Evolutionary conservation across 192 early-diverging fungal genomes (phyloP).

Genomic region (Coemansia sp.): DNA sequence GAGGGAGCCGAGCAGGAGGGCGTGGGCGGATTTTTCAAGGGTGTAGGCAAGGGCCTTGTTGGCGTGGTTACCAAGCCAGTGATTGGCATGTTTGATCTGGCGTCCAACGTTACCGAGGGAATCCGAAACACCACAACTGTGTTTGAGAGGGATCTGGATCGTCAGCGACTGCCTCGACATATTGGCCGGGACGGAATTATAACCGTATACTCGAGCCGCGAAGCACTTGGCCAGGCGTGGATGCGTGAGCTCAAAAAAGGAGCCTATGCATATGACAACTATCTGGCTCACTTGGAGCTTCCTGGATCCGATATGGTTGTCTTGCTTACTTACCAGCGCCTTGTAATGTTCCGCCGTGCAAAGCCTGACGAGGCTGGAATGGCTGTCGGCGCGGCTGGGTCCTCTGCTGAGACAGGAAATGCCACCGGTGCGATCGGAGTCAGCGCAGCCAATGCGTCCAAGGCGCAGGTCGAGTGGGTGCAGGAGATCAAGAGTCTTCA

Average conservation of each 20-base stretch:
- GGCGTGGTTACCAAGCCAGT: slow-evolving; percentile 95
- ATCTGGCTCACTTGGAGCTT: slow-evolving; percentile 83
- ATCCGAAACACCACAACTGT: slow-evolving; percentile 94
- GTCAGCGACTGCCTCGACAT: slow-evolving; percentile 82
- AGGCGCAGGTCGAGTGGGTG: slow-evolving; percentile 81
- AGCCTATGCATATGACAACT: slow-evolving; percentile 76
- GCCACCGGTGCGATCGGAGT: slow-evolving; percentile 43
- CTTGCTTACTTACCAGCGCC: slow-evolving; percentile 75
- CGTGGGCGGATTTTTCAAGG: slow-evolving; percentile 91
- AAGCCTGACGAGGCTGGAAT: slow-evolving; percentile 47
- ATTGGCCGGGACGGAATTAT: slow-evolving; percentile 86
- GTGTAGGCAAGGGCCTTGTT: slow-evolving; percentile 90
- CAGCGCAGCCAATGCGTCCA: slow-evolving; percentile 59
- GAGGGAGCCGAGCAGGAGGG: slow-evolving; percentile 88
- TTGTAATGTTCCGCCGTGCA: slow-evolving; percentile 67
- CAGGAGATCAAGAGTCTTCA: slow-evolving; percentile 69
- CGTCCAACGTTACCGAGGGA: slow-evolving; percentile 89
- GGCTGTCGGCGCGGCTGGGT: slow-evolving; percentile 44
- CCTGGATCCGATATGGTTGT: slow-evolving; percentile 82
- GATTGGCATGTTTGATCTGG: slow-evolving; percentile 93
- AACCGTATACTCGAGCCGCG: slow-evolving; percentile 67
- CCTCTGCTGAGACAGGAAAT: slow-evolving; percentile 36
- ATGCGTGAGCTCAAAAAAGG: slow-evolving; percentile 78
- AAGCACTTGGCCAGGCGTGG: slow-evolving; percentile 86
- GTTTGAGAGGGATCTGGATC: slow-evolving; percentile 78